These are phyloP conservation scores for Boletellus sp. DNA, from an alignment of 768 basidiomycete species.

Conservation along the genomic window DNA sequence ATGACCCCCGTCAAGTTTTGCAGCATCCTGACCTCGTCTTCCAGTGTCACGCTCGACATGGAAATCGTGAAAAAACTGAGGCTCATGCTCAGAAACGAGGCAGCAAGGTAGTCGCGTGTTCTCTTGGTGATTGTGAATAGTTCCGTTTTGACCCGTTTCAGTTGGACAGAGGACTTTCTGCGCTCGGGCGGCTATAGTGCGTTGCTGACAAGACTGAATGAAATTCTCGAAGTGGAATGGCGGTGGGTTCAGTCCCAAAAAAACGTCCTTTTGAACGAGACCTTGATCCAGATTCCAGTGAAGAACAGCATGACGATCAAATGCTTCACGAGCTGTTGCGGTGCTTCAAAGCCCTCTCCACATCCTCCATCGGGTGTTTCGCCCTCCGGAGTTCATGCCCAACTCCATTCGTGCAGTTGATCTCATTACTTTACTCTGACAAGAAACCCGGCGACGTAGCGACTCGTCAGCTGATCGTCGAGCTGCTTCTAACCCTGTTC, in stretches of 20 bases:
- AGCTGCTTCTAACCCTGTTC: conserved; percentile 81
- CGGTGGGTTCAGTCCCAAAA: conserved; percentile 53
- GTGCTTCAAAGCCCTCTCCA: conserved; percentile 91
- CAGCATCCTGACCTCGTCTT: conserved; percentile 61
- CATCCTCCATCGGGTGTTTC: conserved; percentile 83
- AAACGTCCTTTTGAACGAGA: neutral
- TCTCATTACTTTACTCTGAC: conserved; percentile 87
- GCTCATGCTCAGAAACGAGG: conserved; percentile 84
- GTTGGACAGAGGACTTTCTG: conserved; percentile 90
- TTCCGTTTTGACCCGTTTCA: conserved; percentile 27
- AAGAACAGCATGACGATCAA: conserved; percentile 98
- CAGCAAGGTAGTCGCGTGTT: conserved; percentile 58
- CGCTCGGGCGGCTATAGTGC: conserved; percentile 81
- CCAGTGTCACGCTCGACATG: conserved; percentile 75
- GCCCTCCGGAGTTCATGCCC: conserved; percentile 89
- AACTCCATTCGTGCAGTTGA: conserved; percentile 80
- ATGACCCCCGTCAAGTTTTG: conserved; percentile 65
- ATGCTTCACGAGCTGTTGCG: conserved; percentile 87
- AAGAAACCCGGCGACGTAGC: conserved; percentile 96
- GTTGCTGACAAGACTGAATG: conserved; percentile 78
- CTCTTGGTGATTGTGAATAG: neutral
- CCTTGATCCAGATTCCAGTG: conserved; percentile 45
- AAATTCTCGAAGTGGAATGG: conserved; percentile 96
- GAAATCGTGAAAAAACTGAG: conserved; percentile 85
- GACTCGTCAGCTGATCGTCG: conserved; percentile 85